phyloP scores from a whole-genome alignment of 805 yeast species.

The Priceomyces haplophilus region DNA sequence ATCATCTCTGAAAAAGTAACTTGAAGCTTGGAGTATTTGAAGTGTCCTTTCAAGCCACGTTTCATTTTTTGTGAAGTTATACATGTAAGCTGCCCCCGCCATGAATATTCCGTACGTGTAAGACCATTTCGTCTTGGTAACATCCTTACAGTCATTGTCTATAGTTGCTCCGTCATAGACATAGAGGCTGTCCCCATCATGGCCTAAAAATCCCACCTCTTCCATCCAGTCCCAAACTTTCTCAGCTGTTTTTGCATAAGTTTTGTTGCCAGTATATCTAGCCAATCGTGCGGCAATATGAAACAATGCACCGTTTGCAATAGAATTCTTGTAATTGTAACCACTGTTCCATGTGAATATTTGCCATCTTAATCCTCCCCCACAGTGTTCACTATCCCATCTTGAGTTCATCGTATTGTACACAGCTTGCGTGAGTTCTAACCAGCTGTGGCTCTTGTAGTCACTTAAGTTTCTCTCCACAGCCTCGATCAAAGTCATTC shows the following conservation, averaged over 20 bases:
- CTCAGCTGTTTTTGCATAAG: conserved; percentile 74
- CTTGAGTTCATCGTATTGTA: conserved; percentile 86
- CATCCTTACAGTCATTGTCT: conserved; percentile 45
- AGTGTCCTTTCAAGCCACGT: conserved; percentile 41
- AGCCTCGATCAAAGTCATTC: conserved; percentile 45
- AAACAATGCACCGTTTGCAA: conserved; percentile 87
- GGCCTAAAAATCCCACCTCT: conserved; percentile 30
- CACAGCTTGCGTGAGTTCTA: conserved; percentile 80
- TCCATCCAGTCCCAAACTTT: conserved; percentile 78
- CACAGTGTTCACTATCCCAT: conserved; percentile 76
- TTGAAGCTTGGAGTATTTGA: conserved; percentile 32
- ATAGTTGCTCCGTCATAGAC: conserved; percentile 61
- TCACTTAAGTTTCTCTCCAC: conserved; percentile 43
- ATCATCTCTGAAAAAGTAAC: conserved; percentile 43
- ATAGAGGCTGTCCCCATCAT: conserved; percentile 24
- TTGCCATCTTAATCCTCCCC: conserved; percentile 96
- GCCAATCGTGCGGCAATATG: conserved; percentile 85
- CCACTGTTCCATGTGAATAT: conserved; percentile 93
- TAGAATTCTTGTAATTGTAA: conserved; percentile 87
- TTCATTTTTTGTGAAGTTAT: conserved; percentile 53
- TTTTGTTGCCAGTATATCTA: conserved; percentile 70
- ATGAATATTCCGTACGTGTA: conserved; percentile 68
- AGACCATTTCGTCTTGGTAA: conserved; percentile 56
- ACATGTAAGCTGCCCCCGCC: conserved; percentile 68
- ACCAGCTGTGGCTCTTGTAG: conserved; percentile 68